Conservation (phyloP, 805 yeast species). For the Metschnikowia dekortorum region DNA sequence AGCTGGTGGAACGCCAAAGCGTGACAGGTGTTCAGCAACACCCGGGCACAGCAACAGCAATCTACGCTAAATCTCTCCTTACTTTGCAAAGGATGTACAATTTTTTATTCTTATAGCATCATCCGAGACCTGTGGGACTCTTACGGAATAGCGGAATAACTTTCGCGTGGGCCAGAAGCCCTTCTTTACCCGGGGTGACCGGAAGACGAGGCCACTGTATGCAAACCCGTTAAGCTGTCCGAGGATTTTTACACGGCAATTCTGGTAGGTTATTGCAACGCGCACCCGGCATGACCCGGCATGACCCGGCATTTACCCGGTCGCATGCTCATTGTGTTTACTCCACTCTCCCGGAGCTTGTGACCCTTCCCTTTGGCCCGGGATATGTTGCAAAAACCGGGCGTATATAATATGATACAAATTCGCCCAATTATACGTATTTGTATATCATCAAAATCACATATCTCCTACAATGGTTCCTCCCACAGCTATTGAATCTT, state of each 20-base stretch:
- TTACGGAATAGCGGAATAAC: too few species aligned
- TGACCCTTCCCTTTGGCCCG: conserved; percentile 5
- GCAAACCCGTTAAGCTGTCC: neutral
- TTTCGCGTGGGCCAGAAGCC: neutral
- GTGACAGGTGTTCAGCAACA: neutral
- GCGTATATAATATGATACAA: conserved; percentile 7
- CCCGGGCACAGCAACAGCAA: neutral
- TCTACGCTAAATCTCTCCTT: neutral
- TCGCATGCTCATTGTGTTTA: conserved; percentile 6
- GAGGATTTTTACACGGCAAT: conserved; percentile 1
- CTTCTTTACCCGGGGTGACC: neutral
- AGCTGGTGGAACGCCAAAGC: neutral
- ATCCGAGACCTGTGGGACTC: too few species aligned
- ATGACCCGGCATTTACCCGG: conserved; percentile 10
- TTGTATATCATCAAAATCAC: neutral
- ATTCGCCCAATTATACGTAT: conserved; percentile 3
- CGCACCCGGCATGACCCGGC: conserved; percentile 10
- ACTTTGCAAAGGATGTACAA: neutral
- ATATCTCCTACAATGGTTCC: conserved; percentile 31
- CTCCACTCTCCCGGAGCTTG: conserved; percentile 11
- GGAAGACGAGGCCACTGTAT: neutral
- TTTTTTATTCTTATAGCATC: neutral
- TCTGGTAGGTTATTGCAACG: conserved; percentile 1
- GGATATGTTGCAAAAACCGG: conserved; percentile 4
- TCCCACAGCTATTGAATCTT: conserved; percentile 43